Evolutionary conservation across 306 rosid genomes (phyloP), one percentile per base, ranked within the genome.

Genomic region (Gastrolobium bilobum): DNA sequence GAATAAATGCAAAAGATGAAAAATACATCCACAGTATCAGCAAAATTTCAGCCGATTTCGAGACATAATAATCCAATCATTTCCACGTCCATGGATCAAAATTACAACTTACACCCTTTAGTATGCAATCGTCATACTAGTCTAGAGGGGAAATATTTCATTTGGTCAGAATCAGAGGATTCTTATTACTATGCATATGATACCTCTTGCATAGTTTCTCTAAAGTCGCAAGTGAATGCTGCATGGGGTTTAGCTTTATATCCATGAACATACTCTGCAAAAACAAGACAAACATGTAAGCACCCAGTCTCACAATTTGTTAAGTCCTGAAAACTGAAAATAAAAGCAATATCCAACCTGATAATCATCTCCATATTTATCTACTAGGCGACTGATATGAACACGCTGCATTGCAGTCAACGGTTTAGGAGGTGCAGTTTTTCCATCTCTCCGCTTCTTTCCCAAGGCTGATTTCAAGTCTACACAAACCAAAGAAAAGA

Each of bases 211-310:
- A 91, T 7, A 95, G 82, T 43, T 92, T 95, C 90, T 88, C 85
- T 82, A 95, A 79, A 47, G 96, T 88, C 7, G 90, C 95, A 69
- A 87, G 71, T 13, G 99, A 92, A 83, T 92, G 98, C 83, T 95
- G 99, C 92, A 95, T 77, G 26, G 90, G 72, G 71, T 95, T 92
- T 77, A 92, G 89, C 87, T 92, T 95, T 74, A 79, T 86, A 68
- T 95, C 97, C 97, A 85, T 88, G 89, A 90, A 85, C 99, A 91
- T 92, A 42, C 92, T 77, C 99, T 92, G 91, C 84, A 57, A 56
- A 81, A 44, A 74, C 51, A 20, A 6, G 9, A 66, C 8, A 60
- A 43, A 48, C 56, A 65, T 2, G 50, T 30, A 67, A 85, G 66
- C 10, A 54, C 10, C 65, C 6, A 10, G 30, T 43, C 11, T 42